These are phyloP conservation scores for Echria macrotheca DNA, from an alignment of 495 filamentous ascomycete species.

Conservation along the genomic window DNA sequence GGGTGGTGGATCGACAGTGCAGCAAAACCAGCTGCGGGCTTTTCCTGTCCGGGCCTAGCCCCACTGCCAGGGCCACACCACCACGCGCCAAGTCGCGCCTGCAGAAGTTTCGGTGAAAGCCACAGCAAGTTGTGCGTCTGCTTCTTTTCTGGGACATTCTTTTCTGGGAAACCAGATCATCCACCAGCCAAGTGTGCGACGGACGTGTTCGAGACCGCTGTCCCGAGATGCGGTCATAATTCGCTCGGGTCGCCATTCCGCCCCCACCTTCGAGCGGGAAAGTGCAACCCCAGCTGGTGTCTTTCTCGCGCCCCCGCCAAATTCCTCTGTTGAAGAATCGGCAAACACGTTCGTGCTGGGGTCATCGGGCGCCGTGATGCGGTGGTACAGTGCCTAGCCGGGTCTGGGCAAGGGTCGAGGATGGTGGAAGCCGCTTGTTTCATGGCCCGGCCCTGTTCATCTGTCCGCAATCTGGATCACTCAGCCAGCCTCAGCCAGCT, in stretches of 20 bases:
- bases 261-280: too few relatives aligned
- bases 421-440: constrained; percentile 22
- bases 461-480: constrained; percentile 1
- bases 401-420: too few relatives aligned
- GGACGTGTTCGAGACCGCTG: too few relatives aligned
- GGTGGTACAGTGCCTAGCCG: too few relatives aligned
- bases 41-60: neutral
- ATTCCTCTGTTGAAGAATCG: too few relatives aligned
- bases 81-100: neutral
- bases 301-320: too few relatives aligned
- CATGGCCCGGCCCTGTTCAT: constrained; percentile 7
- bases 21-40: neutral
- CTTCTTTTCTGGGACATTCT: neutral
- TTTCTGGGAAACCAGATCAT: neutral
- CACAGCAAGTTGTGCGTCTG: neutral
- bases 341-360: too few relatives aligned
- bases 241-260: too few relatives aligned
- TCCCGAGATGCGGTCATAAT: too few relatives aligned
- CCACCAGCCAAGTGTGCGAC: neutral
- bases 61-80: neutral
- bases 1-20: neutral
- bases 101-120: neutral
- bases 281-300: too few relatives aligned
- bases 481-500: constrained; percentile 18
- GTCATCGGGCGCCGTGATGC: too few relatives aligned